Conservation (phyloP, 2,329 filamentous ascomycete genomes). For the Ophiostoma piceae region DNA sequence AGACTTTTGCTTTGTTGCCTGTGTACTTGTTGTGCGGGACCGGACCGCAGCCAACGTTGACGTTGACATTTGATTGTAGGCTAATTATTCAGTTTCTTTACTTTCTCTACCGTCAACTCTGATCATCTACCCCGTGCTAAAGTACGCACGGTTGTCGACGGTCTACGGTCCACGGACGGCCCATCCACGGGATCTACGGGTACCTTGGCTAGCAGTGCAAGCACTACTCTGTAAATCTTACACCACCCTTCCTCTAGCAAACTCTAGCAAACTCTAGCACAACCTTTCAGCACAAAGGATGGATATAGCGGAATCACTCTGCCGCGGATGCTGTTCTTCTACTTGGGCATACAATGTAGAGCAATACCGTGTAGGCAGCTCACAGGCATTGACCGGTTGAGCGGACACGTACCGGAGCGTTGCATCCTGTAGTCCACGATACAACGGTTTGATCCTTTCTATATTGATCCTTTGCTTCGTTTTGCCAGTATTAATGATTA, state of each 20-base stretch:
- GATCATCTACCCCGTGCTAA: neutral
- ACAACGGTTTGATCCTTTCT: slow-evolving; percentile 1
- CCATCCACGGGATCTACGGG: slow-evolving; percentile 4
- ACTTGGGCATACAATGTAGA: neutral
- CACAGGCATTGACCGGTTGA: neutral
- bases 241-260: neutral
- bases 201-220: neutral
- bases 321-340: neutral
- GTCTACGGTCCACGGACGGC: neutral
- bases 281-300: neutral
- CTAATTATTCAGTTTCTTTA: neutral
- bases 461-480: neutral
- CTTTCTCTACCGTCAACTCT: no score
- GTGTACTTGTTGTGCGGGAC: neutral
- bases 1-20: neutral
- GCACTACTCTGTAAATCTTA: neutral
- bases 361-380: neutral
- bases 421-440: neutral
- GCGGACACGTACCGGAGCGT: neutral
- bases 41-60: neutral
- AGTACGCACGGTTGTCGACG: neutral
- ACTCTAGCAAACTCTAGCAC: neutral
- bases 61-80: neutral
- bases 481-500: neutral
- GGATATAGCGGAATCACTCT: neutral